Base-by-base conservation (phyloP, 257 asterid genomes). In the Capsicum rhomboideum region DNA sequence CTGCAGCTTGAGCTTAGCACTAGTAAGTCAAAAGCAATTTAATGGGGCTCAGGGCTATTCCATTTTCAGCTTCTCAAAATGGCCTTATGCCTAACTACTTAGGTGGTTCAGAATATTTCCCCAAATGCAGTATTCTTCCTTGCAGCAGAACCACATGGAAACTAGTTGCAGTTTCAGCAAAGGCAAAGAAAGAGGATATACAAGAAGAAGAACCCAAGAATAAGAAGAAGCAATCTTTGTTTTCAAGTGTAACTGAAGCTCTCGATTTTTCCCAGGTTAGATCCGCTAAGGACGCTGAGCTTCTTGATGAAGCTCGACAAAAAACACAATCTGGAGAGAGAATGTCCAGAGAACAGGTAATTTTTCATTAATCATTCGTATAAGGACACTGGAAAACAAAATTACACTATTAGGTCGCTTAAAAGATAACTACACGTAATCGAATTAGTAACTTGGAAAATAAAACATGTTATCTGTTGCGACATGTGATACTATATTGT, bases 201-300 rank as follows among this genome's bases (percentile, higher is more conserved):
- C 88, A 87, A 64, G 88, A 85, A 2, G 88, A 88, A 63, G 89
- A 86, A 2, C 79, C 68, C 21, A 88, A 80, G 79, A 49, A 55
- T 26, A 67, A 80, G 89, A 88, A 83, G 74, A 90, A 94, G 46
- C 98, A 92, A 71, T 85, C 90, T 17, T 86, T 96, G 16, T 94
- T 96, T 42, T 82, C 80, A 21, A 92, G 92, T n/a, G 91, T 95
- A 7, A 88, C 97, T 1, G 98, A 96, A 74, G 99, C 98, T 42
- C 89, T 96, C 1, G 99, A 94, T 82, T 96, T 96, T 88, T 86
- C 98, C 2, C 95, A 93, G 87, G 98, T 93, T 23, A 89, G 98
- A 86, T 96, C 99, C 1, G 90, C 61, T 0, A 85, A 90, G 84
- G 99, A 96, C 75, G 99, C 97, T 1, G 91, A 91, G 86, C 95